Evolutionary conservation across 1,284 basidiomycete species (phyloP), one percentile per base, ranked within the genome.

Genomic region (Abortiporus biennis): DNA sequence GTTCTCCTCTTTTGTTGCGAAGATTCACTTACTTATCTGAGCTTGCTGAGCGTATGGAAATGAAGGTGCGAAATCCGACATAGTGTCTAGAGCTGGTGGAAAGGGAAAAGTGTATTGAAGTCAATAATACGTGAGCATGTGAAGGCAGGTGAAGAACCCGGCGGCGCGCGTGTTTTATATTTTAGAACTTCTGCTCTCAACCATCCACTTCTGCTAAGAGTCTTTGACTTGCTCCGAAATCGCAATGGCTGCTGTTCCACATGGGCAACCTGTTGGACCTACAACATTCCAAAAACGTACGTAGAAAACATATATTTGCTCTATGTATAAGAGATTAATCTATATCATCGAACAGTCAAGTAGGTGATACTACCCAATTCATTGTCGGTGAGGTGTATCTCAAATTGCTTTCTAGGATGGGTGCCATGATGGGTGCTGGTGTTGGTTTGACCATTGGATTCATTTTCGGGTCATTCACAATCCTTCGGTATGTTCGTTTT

Each of bases 371-470:
- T 24, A 9, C 24, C 21, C 37, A 39, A 21, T 20, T 15, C 42
- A 38, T 24, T 13, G n/a, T n/a, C n/a, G n/a, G n/a, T n/a, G n/a
- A n/a, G n/a, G n/a, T n/a, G n/a, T n/a, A n/a, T n/a, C n/a, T n/a
- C n/a, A n/a, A n/a, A n/a, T n/a, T n/a, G 13, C 22, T 12, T 43
- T 47, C 9, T 42, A 92, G 90, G 67, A 94, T 94, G 91, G 91
- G 91, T 55, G 90, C 88, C 37, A 65, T 92, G 47, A 93, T 93
- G 90, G 91, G 91, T 49, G 85, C 81, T 50, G 89, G 89, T 52
- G 92, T 95, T 45, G 92, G 92, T 22, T 73, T 94, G 38, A 94
- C 92, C 27, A 94, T 95, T 57, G 92, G 92, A n/a, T 95, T 96
- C 67, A 83, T 96, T 50, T 96, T 96, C 58, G 92, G 92, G 37